Evolutionary conservation across 371 early-diverging fungal species (phyloP).

Genomic region (Lichtheimia hyalospora): DNA sequence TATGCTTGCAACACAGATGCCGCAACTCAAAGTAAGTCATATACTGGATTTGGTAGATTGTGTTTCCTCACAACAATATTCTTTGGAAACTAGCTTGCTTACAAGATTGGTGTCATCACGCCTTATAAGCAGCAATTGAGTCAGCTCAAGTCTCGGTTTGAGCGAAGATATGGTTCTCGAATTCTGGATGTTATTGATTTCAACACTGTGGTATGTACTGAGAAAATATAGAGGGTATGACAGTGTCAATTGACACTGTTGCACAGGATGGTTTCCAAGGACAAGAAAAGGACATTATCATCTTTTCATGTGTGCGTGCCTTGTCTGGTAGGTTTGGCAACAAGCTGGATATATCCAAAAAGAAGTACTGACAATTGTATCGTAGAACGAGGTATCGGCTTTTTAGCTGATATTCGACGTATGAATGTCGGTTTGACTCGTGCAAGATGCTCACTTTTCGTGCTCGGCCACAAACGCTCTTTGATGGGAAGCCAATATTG

Average conservation of each 20-base stretch:
- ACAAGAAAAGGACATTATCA: slow-evolving; percentile 96
- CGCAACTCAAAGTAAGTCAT: slow-evolving; percentile 53
- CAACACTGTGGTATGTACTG: slow-evolving; percentile 74
- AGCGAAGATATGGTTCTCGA: slow-evolving; percentile 56
- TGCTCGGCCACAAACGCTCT: slow-evolving; percentile 80
- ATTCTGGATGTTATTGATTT: slow-evolving; percentile 83
- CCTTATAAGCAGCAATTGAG: slow-evolving; percentile 90
- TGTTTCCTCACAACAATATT: slow-evolving; percentile 3
- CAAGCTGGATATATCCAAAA: background rate
- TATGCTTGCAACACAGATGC: slow-evolving; percentile 53
- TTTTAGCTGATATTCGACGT: slow-evolving; percentile 85
- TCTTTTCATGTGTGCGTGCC: slow-evolving; percentile 94
- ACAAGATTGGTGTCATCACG: slow-evolving; percentile 86
- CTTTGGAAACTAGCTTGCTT: slow-evolving; percentile 55
- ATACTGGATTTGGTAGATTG: background rate
- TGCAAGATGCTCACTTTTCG: slow-evolving; percentile 86
- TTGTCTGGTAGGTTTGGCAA: slow-evolving; percentile 38
- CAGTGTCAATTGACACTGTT: background rate
- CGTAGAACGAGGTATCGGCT: slow-evolving; percentile 78
- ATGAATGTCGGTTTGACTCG: slow-evolving; percentile 97
- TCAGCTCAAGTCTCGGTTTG: slow-evolving; percentile 69
- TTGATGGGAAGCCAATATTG: slow-evolving; percentile 65
- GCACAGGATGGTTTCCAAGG: slow-evolving; percentile 98
- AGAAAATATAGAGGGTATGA: background rate
- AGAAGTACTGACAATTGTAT: too few relatives aligned